A percentile compares a stretch with the other conserved stretches of the same genome.
Conservation (phyloP, 306 rosid genomes). For the Clitoria ternatea region DNA sequence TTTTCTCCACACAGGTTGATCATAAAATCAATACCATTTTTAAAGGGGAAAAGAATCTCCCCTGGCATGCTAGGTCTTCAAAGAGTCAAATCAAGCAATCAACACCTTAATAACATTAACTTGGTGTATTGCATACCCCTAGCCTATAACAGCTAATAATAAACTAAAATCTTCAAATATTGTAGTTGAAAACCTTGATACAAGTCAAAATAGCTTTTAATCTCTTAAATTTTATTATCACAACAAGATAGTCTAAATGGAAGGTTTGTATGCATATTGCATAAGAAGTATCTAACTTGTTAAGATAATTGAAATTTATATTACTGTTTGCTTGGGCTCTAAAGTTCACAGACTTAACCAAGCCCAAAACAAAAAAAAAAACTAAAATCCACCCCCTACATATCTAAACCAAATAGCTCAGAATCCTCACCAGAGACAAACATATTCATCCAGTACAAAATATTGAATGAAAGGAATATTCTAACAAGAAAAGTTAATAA, state of each 20-base stretch:
- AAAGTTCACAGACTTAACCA: neutral
- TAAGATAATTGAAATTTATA: neutral
- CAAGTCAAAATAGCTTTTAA: neutral
- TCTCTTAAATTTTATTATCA: neutral
- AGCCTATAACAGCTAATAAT: neutral
- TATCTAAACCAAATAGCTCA: neutral
- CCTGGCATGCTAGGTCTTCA: neutral
- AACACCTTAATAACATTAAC: slow-evolving; percentile 1
- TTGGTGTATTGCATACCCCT: neutral
- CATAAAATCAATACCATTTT: neutral
- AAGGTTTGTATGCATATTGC: neutral
- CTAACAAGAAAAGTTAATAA: neutral
- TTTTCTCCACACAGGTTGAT: neutral
- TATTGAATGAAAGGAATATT: slow-evolving; percentile 20
- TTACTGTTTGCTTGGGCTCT: neutral
- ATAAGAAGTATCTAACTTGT: neutral
- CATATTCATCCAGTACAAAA: slow-evolving; percentile 3
- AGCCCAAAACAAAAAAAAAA: neutral
- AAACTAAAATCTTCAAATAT: neutral
- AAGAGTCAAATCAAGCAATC: neutral
- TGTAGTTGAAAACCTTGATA: neutral
- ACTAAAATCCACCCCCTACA: neutral
- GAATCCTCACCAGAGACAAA: neutral
- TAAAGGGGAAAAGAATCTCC: neutral
- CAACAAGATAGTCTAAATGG: neutral